Percentiles rank a stretch among this genome's conserved stretches.
Evolutionary conservation across 345 rosid genomes (phyloP).

Genomic region (Citrus sp.): DNA sequence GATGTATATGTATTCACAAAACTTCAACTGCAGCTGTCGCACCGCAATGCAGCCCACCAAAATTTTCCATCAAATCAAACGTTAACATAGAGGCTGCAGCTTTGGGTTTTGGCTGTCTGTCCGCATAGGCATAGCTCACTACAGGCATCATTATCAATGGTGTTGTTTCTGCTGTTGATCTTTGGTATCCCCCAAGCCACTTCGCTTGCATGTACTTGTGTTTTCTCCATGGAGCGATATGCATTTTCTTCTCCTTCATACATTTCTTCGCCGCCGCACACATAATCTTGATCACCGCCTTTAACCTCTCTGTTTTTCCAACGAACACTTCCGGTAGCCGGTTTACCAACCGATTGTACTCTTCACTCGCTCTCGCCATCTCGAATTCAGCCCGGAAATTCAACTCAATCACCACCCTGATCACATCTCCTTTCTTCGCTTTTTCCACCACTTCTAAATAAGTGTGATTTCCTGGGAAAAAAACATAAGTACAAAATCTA

Average conservation of each 20-base stretch:
- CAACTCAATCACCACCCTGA: constrained; percentile 60
- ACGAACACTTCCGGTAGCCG: constrained; percentile 66
- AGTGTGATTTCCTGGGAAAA: constrained; percentile 54
- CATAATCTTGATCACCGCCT: constrained; percentile 57
- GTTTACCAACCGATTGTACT: constrained; percentile 47
- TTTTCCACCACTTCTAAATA: constrained; percentile 63
- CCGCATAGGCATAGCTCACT: constrained; percentile 1
- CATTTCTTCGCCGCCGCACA: constrained; percentile 67
- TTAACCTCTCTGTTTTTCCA: constrained; percentile 72
- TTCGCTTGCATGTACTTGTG: constrained; percentile 86
- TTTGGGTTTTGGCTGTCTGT: constrained; percentile 44
- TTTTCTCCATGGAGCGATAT: constrained; percentile 92
- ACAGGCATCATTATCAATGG: constrained; percentile 24
- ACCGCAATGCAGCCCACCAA: constrained; percentile 38
- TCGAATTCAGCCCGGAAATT: constrained; percentile 76
- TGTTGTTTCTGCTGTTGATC: constrained; percentile 2
- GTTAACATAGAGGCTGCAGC: constrained; percentile 83
- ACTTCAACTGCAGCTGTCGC: constrained; percentile 30
- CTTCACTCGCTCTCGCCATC: constrained; percentile 69
- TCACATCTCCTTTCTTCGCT: constrained; percentile 39
- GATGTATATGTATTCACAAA: constrained; percentile 26
- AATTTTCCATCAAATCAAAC: constrained; percentile 39
- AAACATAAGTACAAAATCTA: not conserved
- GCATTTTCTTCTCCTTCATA: constrained; percentile 84
- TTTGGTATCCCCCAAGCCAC: constrained; percentile 66